phyloP scores from a whole-genome alignment of 2,329 filamentous ascomycete genomes.

The Beauveria australis region DNA sequence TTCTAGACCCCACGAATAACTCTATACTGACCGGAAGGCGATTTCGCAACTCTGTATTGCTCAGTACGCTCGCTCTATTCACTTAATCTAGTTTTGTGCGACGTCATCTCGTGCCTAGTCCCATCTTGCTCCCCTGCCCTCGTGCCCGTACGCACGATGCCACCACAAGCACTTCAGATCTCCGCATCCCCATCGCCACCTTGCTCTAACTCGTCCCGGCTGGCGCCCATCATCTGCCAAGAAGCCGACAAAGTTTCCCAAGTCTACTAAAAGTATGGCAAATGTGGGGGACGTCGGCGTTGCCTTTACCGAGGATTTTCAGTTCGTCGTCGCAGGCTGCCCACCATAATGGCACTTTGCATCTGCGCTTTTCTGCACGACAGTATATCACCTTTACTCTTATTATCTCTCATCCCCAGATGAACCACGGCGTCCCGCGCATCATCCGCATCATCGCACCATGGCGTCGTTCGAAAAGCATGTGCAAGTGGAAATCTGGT shows the following conservation, averaged over 20 bases:
- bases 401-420: too few species aligned
- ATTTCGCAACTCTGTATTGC: not conserved
- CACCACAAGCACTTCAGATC: not conserved
- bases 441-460: not conserved
- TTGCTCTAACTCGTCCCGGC: not conserved
- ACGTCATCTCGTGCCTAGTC: constrained; percentile 1
- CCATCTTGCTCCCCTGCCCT: not conserved
- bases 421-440: not conserved
- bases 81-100: not conserved
- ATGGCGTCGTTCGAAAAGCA: not conserved
- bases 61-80: not conserved
- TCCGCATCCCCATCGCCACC: not conserved
- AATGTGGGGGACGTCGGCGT: not conserved
- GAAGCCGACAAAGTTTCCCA: not conserved
- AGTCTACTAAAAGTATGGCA: not conserved
- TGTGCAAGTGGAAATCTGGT: constrained; percentile 5
- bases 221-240: not conserved
- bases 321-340: not conserved
- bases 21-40: not conserved
- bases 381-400: too few species aligned
- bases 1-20: too few species aligned
- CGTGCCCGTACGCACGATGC: not conserved
- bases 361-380: too few species aligned
- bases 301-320: not conserved
- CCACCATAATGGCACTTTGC: too few species aligned